These are phyloP conservation scores for Allomyces javanicus DNA, from an alignment of 192 early-diverging fungal species.

Conservation along the genomic window DNA sequence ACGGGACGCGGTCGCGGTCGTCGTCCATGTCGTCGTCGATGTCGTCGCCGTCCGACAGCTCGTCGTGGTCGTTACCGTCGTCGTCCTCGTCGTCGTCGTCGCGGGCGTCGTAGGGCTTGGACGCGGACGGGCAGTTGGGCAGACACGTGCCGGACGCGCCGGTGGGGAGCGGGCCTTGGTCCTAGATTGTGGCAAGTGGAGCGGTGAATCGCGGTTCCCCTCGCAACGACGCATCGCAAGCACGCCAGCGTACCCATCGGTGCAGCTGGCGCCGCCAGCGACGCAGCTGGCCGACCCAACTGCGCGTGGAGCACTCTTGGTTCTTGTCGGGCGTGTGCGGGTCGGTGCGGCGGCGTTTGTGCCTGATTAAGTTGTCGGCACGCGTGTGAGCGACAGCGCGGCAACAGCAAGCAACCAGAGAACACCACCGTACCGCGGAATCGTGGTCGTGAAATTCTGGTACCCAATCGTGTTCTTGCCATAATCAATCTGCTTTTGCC, in stretches of 20 bases:
- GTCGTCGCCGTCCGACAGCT: not conserved
- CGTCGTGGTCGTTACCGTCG: not conserved
- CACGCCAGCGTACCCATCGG: constrained; percentile 9
- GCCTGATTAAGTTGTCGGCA: constrained; percentile 2
- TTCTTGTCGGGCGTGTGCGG: constrained; percentile 29
- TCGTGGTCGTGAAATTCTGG: constrained; percentile 12
- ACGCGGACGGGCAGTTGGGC: not conserved
- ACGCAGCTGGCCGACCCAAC: constrained; percentile 29
- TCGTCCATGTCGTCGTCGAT: not conserved
- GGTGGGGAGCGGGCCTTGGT: not conserved
- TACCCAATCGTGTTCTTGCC: constrained; percentile 33
- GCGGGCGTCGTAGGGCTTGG: not conserved
- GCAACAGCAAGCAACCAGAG: not conserved
- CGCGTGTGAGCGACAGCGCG: not conserved
- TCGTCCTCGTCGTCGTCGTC: not conserved
- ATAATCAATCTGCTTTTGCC: constrained; percentile 37
- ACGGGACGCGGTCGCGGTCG: not conserved
- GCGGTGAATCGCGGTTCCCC: not conserved
- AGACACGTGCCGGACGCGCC: not conserved
- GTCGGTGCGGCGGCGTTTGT: constrained; percentile 13
- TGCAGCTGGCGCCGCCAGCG: constrained; percentile 25
- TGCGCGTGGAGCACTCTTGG: constrained; percentile 22
- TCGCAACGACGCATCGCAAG: not conserved
- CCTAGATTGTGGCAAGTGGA: not conserved
- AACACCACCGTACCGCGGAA: constrained; percentile 11